Evolutionary conservation across 2,329 filamentous ascomycete species (phyloP), one percentile per base, ranked within the genome.

Genomic region (Lachnellula hyalina): DNA sequence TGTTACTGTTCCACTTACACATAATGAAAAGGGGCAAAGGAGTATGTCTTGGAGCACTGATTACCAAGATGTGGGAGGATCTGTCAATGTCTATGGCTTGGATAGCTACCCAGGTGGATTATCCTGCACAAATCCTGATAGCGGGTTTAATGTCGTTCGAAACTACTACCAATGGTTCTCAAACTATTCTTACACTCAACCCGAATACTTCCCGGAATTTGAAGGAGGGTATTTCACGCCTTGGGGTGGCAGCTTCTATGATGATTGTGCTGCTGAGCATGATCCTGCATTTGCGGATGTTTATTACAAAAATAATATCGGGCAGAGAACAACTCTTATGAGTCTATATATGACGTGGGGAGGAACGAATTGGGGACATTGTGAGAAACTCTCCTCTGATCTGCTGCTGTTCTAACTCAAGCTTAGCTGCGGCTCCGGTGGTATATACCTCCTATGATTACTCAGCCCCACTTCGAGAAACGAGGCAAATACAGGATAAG

Each of bases 161-260:
- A 80, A 73, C 5, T 83, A 82, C 60, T 77, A 78, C 56, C 74
- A 81, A 58, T 82, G 78, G 77, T 83, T 83, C 58, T 71, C 74
- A n/a, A 76, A 78, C 41, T 79, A 79, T 53, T 78, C 78, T 0
- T 76, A 68, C 47, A 79, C 77, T 1, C 79, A 82, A 60, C 80
- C 79, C 1, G 72, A 73, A 47, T 80, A 74, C 54, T 63, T 82
- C 0, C 74, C 79, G 5, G 80, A 81, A 61, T 81, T 82, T 32
- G 73, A 80, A 61, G 77, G 75, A 4, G 79, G 78, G 0, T 80
- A 71, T 60, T 80, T 81, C 53, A 75, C 76, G n/a, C 72, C 76
- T 14, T 81, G 78, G 78, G 76, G 75, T 0, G 75, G 75, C 3
- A 68, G 61, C 9, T 79, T 79, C 56, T 81, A 79, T 56, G 79